Conservation (phyloP, 305 asterid species). For the Solanum hybrid region DNA sequence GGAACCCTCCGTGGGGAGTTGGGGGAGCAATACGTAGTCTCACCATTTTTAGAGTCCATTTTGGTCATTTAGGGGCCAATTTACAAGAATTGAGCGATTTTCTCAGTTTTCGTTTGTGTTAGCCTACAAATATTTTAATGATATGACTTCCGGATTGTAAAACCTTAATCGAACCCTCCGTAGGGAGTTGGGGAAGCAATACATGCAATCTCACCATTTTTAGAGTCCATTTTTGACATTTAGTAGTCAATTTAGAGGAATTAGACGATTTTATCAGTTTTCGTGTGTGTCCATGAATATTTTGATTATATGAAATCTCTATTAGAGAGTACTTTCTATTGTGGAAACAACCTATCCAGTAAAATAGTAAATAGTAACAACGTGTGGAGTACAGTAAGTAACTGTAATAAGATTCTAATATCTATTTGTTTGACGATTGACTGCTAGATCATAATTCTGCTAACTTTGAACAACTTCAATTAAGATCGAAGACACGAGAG, state of each 20-base stretch:
- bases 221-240: neutral
- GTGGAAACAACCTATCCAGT: neutral
- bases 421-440: neutral
- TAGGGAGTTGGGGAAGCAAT: neutral
- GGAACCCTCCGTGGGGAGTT: neutral
- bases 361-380: neutral
- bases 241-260: fast-evolving
- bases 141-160: neutral
- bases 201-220: too few species aligned
- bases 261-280: fast-evolving
- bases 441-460: neutral
- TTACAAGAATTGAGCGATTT: too few species aligned
- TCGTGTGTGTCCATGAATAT: neutral
- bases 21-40: neutral
- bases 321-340: neutral
- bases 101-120: fast-evolving
- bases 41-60: neutral
- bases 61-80: too few species aligned
- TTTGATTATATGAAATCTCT: neutral
- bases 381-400: neutral
- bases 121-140: too few species aligned
- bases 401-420: too few species aligned
- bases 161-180: fast-evolving
- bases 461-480: neutral
- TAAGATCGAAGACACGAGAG: neutral